Base-by-base conservation (phyloP, 1,139 yeast genomes). In the Lizanozyma gosingica region DNA sequence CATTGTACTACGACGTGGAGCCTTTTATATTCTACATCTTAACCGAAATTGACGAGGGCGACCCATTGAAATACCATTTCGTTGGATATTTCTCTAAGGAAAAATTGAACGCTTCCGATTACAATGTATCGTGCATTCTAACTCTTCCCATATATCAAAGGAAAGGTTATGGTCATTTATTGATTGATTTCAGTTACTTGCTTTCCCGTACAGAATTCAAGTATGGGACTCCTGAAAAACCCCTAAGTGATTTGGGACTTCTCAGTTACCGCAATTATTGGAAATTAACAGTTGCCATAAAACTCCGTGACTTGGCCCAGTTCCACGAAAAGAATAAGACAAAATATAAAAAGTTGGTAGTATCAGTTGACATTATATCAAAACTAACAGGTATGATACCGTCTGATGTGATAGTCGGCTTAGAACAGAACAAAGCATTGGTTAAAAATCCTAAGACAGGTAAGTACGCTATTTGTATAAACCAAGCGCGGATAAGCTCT, bases 61-160 rank as follows among this genome's bases (percentile, higher is more conserved):
- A 66, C 45, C 60, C 63, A 9, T 51, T 63, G 4, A 76, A 75
- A 18, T 83, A 83, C 55, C 88, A 83, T 56, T 81, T 90, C 60
- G 94, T 88, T 33, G 98, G 98, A 0, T 92, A 92, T 59, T 92
- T 92, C 54, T 85, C 95, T 18, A 92, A 90, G 51, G 97, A 88
- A 51, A 87, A 88, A 54, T 64, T 81, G 43, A 83, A 78, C 48
- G 73, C 80, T 35, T 78, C 88, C 1, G 81, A 76, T 47, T 86
- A 85, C 57, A 90, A 90, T 53, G 80, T 92, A 15, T 83, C 95
- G 40, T 92, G 98, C 62, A 92, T 92, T 37, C 66, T 92, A 46
- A 88, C 97, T 0, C 62, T 92, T 36, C 98, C 98, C 1, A 80
- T 83, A 4, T 83, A 83, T 53, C 97, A 90, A 59, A 64, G 96